phyloP scores from a whole-genome alignment of 768 basidiomycete genomes.

The Mycena chlorophos region DNA sequence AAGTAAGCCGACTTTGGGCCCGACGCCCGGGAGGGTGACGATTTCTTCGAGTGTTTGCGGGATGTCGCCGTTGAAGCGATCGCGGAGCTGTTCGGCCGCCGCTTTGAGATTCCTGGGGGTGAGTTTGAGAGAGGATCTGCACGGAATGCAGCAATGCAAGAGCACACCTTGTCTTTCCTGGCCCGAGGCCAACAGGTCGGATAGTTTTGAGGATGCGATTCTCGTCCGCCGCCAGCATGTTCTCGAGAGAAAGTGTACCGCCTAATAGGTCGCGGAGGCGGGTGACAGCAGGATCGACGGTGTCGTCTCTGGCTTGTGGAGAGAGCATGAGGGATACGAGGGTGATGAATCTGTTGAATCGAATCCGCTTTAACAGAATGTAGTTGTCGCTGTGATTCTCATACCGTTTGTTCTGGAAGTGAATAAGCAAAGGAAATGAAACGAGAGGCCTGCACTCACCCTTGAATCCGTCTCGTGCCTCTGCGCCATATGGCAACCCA shows the following conservation, averaged over 20 bases:
- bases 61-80: constrained; percentile 79
- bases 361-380: not conserved
- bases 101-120: constrained; percentile 68
- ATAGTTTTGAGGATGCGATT: constrained; percentile 72
- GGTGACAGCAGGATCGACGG: constrained; percentile 75
- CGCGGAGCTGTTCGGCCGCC: constrained; percentile 65
- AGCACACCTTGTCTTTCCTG: constrained; percentile 71
- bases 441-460: constrained; percentile 37
- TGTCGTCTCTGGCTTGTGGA: constrained; percentile 93
- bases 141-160: not conserved
- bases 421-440: not conserved
- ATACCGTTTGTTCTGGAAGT: constrained; percentile 61
- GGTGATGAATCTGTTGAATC: constrained; percentile 52
- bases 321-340: constrained; percentile 94
- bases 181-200: constrained; percentile 91
- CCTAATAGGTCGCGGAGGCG: constrained; percentile 75
- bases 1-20: constrained; percentile 95
- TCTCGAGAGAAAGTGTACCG: constrained; percentile 76
- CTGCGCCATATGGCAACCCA: constrained; percentile 82
- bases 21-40: constrained; percentile 86
- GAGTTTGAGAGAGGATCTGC: not conserved
- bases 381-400: not conserved
- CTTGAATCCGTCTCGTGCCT: constrained; percentile 62
- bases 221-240: constrained; percentile 63
- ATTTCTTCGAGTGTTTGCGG: constrained; percentile 88